A percentile compares a stretch with the other conserved stretches of the same genome.
phyloP scores from a whole-genome alignment of 208 protist species.

The Herpetomonas samuelpessoai region DNA sequence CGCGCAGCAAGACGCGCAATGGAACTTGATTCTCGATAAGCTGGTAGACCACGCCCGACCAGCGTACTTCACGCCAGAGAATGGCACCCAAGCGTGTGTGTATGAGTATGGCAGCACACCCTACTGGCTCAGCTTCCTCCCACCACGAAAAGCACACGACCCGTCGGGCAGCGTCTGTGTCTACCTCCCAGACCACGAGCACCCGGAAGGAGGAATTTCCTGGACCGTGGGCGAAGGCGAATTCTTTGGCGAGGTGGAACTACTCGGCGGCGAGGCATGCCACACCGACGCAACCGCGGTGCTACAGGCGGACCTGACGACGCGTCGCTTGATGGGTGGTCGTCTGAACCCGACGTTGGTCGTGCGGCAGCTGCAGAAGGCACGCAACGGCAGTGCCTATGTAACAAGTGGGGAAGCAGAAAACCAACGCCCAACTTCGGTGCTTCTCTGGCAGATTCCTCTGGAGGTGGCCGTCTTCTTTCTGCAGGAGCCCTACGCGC shows the following conservation, averaged over 20 bases:
- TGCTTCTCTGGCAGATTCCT: slow-evolving; percentile 36
- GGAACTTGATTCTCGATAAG: slow-evolving; percentile 24
- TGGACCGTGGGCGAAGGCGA: slow-evolving; percentile 16
- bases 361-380: background rate
- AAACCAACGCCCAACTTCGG: background rate
- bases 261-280: slow-evolving; percentile 20
- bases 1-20: slow-evolving; percentile 30
- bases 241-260: slow-evolving; percentile 45
- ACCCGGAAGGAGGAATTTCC: background rate
- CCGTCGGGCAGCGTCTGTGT: background rate
- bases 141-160: background rate
- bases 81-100: slow-evolving; percentile 2
- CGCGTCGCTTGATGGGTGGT: background rate
- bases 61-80: background rate
- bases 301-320: background rate
- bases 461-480: slow-evolving; percentile 40
- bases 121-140: slow-evolving; percentile 33
- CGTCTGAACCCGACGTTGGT: background rate
- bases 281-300: slow-evolving; percentile 2
- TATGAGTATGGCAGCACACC: slow-evolving; percentile 17
- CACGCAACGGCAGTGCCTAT: background rate
- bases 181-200: background rate
- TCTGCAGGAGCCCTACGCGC: slow-evolving; percentile 33
- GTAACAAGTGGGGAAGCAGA: background rate
- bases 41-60: slow-evolving; percentile 19